phyloP scores from a whole-genome alignment of 371 early-diverging fungal species.

The Mucor sp. region DNA sequence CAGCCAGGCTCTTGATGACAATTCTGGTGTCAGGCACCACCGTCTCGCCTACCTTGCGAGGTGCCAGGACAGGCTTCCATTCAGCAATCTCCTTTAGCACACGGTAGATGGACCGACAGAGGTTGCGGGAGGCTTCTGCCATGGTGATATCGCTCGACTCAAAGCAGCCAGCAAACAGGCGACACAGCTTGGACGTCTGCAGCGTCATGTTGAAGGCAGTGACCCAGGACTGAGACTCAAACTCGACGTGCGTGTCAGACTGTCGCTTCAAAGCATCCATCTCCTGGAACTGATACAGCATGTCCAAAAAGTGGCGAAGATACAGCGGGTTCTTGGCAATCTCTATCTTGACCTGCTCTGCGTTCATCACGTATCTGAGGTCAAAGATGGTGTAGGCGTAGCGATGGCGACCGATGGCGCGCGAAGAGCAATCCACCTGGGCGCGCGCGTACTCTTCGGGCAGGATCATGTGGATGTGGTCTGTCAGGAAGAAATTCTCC shows the following conservation, averaged over 20 bases:
- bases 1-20: constrained; percentile 29
- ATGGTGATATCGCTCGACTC: constrained; percentile 7
- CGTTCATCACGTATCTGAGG: constrained; percentile 75
- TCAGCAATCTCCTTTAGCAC: constrained; percentile 58
- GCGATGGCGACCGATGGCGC: constrained; percentile 75
- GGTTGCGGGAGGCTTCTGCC: constrained; percentile 22
- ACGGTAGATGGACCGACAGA: constrained; percentile 42
- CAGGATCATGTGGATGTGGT: constrained; percentile 38
- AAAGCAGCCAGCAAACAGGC: constrained; percentile 81
- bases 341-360: constrained; percentile 58
- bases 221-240: constrained; percentile 88
- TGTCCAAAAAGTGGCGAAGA: constrained; percentile 76
- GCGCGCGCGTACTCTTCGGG: constrained; percentile 41
- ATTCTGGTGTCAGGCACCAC: neutral
- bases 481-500: constrained; percentile 71
- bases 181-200: constrained; percentile 76
- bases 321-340: constrained; percentile 61
- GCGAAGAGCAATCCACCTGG: constrained; percentile 74
- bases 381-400: constrained; percentile 88
- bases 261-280: constrained; percentile 88
- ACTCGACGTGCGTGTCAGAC: constrained; percentile 82
- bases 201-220: constrained; percentile 87
- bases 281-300: constrained; percentile 86
- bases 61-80: constrained; percentile 46
- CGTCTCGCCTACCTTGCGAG: neutral